phyloP scores from a whole-genome alignment of 2,329 filamentous ascomycete genomes.

The Nothomitra cinnamomea region DNA sequence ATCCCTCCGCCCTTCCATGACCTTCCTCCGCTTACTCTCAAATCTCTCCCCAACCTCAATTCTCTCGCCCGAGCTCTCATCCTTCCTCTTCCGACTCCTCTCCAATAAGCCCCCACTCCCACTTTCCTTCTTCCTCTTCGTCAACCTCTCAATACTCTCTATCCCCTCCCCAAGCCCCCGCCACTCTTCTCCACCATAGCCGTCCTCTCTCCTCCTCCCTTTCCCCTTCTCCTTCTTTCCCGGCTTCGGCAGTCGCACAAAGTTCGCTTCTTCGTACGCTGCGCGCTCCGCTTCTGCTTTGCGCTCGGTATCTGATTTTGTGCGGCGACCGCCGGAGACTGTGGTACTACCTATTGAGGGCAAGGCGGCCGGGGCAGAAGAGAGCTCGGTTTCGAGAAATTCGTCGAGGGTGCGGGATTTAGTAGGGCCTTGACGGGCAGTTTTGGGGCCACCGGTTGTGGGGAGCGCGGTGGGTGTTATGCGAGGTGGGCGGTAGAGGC shows the following conservation, averaged over 20 bases:
- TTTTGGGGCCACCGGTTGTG: slow-evolving; percentile 25
- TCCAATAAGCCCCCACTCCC: slow-evolving; percentile 46
- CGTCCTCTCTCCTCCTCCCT: slow-evolving; percentile 29
- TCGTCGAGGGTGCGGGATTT: slow-evolving; percentile 83
- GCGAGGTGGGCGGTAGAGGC: slow-evolving; percentile 74
- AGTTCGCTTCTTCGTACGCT: slow-evolving; percentile 85
- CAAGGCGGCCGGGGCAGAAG: slow-evolving; percentile 61
- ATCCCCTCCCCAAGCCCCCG: slow-evolving; percentile 67
- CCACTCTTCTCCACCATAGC: slow-evolving; percentile 91
- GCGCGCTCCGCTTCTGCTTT: slow-evolving; percentile 61
- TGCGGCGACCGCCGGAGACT: slow-evolving; percentile 56
- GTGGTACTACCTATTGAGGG: slow-evolving; percentile 90
- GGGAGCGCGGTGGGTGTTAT: slow-evolving; percentile 80
- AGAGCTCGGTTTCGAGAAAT: slow-evolving; percentile 74
- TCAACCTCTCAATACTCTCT: slow-evolving; percentile 72
- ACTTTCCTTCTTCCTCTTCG: slow-evolving; percentile 46
- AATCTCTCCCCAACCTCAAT: slow-evolving; percentile 1
- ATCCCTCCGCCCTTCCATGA: not conserved
- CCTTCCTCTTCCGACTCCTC: slow-evolving; percentile 68
- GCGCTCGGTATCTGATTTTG: slow-evolving; percentile 61
- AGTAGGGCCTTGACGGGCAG: slow-evolving; percentile 41
- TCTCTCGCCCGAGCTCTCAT: slow-evolving; percentile 47
- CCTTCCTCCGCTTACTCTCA: slow-evolving; percentile 1
- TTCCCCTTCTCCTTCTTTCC: slow-evolving; percentile 73
- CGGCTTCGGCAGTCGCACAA: slow-evolving; percentile 68